Evolutionary conservation across 1,284 basidiomycete species (phyloP), one percentile per base, ranked within the genome.

Genomic region (Polyporus tsugae): DNA sequence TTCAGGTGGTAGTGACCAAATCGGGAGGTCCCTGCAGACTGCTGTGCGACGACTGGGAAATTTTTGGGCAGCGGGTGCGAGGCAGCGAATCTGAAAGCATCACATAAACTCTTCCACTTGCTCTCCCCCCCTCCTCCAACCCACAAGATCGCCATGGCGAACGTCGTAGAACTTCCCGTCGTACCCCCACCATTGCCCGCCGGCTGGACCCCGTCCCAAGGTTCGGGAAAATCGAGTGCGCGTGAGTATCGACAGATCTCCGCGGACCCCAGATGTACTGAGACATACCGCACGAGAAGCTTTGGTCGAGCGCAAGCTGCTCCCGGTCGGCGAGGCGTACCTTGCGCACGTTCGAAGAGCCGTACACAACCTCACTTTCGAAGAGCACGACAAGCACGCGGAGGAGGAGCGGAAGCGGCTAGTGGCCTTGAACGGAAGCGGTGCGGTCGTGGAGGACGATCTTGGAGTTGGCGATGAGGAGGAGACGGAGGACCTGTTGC

Each of bases 401-500:
- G 86, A 89, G 73, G 87, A 88, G 72, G 85, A 85, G 70, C 82
- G 80, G 36, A 81, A 84, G 75, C 83, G 85, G 36, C 84, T 85
- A 11, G 86, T 86, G 42, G 85, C 84, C 10, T 80, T 89, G 33
- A 85, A 87, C 73, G 88, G 83, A 9, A 85, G 84, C 59, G 85
- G 85, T 29, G 81, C 83, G 17, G 88, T 86, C 64, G 87, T 86
- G 33, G 92, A 93, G 70, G 96, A 96, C 78, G 96, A 98, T 82
- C 89, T 93, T 22, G 96, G 96, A 58, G 92, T 99, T 9, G 96
- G 96, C 6, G 95, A 97, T 70, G 98, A 99, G 82, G 85, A 91
- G 70, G 98, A 99, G 84, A 82, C 87, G 42, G 84, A 86, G 11
- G 91, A 92, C 35, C 78, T 97, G 61, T 82, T 97, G 59, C 81